Evolutionary conservation across 805 yeast genomes (phyloP), one percentile per base, ranked within the genome.

Genomic region (Candida ovalis): DNA sequence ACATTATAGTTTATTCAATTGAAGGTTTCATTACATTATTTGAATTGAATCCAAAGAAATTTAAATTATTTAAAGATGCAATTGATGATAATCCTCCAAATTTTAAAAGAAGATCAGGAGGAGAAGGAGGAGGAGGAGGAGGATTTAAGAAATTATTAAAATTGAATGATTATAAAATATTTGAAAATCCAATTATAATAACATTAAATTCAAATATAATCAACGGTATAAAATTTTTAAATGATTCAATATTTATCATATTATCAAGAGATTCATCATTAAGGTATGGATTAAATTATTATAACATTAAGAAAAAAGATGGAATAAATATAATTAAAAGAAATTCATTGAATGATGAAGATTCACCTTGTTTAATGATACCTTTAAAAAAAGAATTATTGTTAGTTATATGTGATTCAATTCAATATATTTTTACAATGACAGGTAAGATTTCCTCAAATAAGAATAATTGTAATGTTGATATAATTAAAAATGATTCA

Each of bases 11-110:
- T 3, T 50, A 61, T 33, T 55, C 58, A 2, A 43, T 45, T 19
- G 54, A 50, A n/a, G 49, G 56, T 3, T 59, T 54, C 27, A 5
- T 62, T 12, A 37, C 49, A 2, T 25, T 62, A 0, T 47, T 62
- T 5, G 59, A 57, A 44, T 45, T 63, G 1, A 50, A 46, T 13
- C 59, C 60, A 4, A 44, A 53, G 12, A 63, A 62, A 32, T 2
- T 36, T 3, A 40, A 55, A 4, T 24, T 63, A 2, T 62, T 51
- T 36, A 23, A 24, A 12, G 30, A 25, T n/a, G 61, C 65, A 0
- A 8, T 53, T 9, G 21, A 42, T 18, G 54, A 57, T 35, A 43
- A 43, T 9, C 39, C 47, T 7, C 61, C 61, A 1, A 25, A 17
- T 3, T 56, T 49, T 28, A 56, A 49, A 25, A 51, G 53, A 18